phyloP scores from a whole-genome alignment of 2,329 filamentous ascomycete genomes.

The Talaromyces sp. region DNA sequence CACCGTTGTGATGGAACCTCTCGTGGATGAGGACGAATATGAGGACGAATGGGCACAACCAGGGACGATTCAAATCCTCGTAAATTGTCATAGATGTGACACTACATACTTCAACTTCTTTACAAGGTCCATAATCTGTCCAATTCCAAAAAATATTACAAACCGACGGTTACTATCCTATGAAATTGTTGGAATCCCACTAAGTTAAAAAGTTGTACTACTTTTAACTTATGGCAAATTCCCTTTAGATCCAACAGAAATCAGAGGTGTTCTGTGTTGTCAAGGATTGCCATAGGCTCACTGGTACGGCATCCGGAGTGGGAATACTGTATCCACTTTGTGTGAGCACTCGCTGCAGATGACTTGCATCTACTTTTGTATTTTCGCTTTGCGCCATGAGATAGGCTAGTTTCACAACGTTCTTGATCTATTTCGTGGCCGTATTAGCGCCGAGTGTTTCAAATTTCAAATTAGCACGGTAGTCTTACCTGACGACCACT shows the following conservation, averaged over 20 bases:
- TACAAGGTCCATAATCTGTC: too few species aligned
- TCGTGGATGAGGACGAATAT: too few species aligned
- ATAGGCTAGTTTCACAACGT: constrained; percentile 14
- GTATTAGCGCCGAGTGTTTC: neutral
- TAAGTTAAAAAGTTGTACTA: too few species aligned
- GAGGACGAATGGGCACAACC: too few species aligned
- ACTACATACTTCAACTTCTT: too few species aligned
- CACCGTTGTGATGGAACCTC: too few species aligned
- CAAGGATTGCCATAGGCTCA: neutral
- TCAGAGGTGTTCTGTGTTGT: neutral
- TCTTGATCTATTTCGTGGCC: constrained; percentile 13
- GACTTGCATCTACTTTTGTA: neutral
- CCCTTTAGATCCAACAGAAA: too few species aligned
- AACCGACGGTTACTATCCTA: neutral
- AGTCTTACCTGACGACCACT: neutral
- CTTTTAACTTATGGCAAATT: too few species aligned
- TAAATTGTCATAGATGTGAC: too few species aligned
- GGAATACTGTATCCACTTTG: constrained; percentile 11
- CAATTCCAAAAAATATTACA: too few species aligned
- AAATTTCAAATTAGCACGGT: neutral
- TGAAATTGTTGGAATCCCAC: neutral
- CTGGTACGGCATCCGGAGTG: neutral
- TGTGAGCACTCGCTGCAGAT: constrained; percentile 11
- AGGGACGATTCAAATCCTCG: too few species aligned
- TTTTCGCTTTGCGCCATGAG: constrained; percentile 11